Percentiles rank a stretch among this genome's conserved stretches.
phyloP scores from a whole-genome alignment of 1,139 yeast species.

The Zygosaccharomyces sapae region DNA sequence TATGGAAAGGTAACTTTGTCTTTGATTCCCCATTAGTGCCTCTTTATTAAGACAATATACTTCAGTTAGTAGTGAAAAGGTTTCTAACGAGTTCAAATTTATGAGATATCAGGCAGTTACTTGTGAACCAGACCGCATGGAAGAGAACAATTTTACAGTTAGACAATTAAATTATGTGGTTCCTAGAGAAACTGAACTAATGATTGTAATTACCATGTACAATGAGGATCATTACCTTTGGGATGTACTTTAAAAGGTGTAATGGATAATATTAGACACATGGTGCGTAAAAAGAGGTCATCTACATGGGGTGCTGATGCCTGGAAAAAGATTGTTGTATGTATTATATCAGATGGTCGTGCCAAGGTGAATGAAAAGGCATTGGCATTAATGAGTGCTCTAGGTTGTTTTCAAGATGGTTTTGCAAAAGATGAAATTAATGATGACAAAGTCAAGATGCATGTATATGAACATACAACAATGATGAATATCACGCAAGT shows the following conservation, averaged over 20 bases:
- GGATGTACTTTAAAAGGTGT: slow-evolving; percentile 92
- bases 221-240: slow-evolving; percentile 86
- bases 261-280: slow-evolving; percentile 83
- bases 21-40: slow-evolving; percentile 61
- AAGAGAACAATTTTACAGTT: slow-evolving; percentile 67
- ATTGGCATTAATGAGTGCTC: slow-evolving; percentile 77
- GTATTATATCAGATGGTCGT: slow-evolving; percentile 90
- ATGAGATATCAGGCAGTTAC: slow-evolving; percentile 85
- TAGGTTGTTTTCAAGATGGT: slow-evolving; percentile 95
- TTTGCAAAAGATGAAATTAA: slow-evolving; percentile 87
- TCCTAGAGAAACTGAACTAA: slow-evolving; percentile 80
- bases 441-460: slow-evolving; percentile 82
- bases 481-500: slow-evolving; percentile 60
- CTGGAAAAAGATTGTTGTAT: slow-evolving; percentile 91
- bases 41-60: slow-evolving; percentile 49
- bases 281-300: slow-evolving; percentile 64
- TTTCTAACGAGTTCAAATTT: slow-evolving; percentile 66
- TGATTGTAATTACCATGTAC: slow-evolving; percentile 88
- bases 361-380: slow-evolving; percentile 83
- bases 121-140: slow-evolving; percentile 75
- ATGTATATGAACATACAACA: slow-evolving; percentile 82
- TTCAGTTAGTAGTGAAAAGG: slow-evolving; percentile 37
- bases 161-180: slow-evolving; percentile 63
- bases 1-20: slow-evolving; percentile 56
- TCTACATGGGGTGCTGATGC: slow-evolving; percentile 80